These are phyloP conservation scores for Trametes cinnabarina DNA, from an alignment of 768 basidiomycete genomes.

Conservation along the genomic window DNA sequence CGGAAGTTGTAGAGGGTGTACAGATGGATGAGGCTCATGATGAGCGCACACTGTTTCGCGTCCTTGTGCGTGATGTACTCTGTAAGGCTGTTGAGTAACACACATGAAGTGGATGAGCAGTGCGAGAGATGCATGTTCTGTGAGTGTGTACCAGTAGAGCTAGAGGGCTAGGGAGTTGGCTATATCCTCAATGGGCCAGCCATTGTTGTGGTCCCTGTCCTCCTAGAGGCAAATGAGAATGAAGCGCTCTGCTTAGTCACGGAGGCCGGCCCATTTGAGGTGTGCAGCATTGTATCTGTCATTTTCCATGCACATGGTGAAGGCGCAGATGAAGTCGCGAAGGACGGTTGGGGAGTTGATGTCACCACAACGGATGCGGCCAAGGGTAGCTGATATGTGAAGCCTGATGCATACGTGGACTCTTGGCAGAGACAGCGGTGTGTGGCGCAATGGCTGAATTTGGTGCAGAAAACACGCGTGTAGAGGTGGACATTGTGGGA, in stretches of 20 bases:
- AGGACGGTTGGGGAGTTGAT: slow-evolving; percentile 25
- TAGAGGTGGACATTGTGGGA: slow-evolving; percentile 43
- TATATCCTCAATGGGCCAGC: slow-evolving; percentile 56
- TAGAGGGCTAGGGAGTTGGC: slow-evolving; percentile 56
- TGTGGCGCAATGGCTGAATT: slow-evolving; percentile 56
- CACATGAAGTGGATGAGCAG: not conserved
- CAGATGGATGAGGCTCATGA: slow-evolving; percentile 39
- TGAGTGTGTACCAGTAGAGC: slow-evolving; percentile 60
- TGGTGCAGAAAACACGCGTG: slow-evolving; percentile 50
- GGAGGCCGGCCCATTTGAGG: slow-evolving; percentile 46
- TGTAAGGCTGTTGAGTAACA: not conserved
- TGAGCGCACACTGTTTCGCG: slow-evolving; percentile 24
- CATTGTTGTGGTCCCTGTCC: slow-evolving; percentile 28
- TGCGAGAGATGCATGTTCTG: slow-evolving; percentile 39
- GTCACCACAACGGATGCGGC: slow-evolving; percentile 33
- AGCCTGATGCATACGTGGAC: slow-evolving; percentile 36
- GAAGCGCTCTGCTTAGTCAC: slow-evolving; percentile 43
- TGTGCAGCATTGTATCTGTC: slow-evolving; percentile 63
- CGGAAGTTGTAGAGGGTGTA: slow-evolving; percentile 42
- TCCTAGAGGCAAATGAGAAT: slow-evolving; percentile 48
- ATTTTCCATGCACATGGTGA: slow-evolving; percentile 60
- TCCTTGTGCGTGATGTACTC: slow-evolving; percentile 17
- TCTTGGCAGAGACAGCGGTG: slow-evolving; percentile 46
- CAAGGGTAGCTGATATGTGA: slow-evolving; percentile 40
- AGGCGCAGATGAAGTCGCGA: slow-evolving; percentile 47